Percentiles rank a stretch among this genome's conserved stretches.
These are phyloP conservation scores for Helotiales sp. DNA, from an alignment of 2,329 filamentous ascomycete genomes.

Conservation along the genomic window DNA sequence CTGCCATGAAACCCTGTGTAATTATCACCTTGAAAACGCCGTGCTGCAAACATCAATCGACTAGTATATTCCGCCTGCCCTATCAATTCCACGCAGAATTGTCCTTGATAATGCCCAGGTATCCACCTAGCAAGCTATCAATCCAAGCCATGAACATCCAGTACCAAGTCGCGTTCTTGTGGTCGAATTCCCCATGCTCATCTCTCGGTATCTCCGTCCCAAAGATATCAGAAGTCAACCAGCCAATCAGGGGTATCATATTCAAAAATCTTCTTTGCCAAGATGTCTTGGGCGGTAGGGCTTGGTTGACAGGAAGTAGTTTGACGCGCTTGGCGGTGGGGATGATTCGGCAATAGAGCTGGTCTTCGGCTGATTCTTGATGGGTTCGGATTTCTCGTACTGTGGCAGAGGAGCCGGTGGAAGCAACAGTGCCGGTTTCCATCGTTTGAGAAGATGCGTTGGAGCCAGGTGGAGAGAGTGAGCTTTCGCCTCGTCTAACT, in stretches of 20 bases:
- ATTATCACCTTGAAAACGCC: constrained; percentile 20
- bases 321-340: constrained; percentile 68
- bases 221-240: constrained; percentile 74
- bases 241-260: constrained; percentile 71
- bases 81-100: constrained; percentile 35
- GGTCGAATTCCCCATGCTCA: constrained; percentile 79
- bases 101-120: constrained; percentile 47
- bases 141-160: constrained; percentile 69
- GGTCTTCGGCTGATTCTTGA: constrained; percentile 41
- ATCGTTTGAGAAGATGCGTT: constrained; percentile 57
- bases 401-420: constrained; percentile 38
- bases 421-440: constrained; percentile 59
- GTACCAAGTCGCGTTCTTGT: constrained; percentile 68
- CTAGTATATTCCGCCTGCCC: constrained; percentile 22
- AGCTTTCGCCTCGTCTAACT: constrained; percentile 37
- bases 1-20: not conserved
- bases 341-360: constrained; percentile 63
- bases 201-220: constrained; percentile 75
- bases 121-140: constrained; percentile 62
- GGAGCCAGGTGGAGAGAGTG: constrained; percentile 39
- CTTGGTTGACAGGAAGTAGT: constrained; percentile 71
- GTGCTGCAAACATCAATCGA: constrained; percentile 19
- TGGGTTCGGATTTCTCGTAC: constrained; percentile 30
- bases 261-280: constrained; percentile 66
- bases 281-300: constrained; percentile 71